A percentile compares a stretch with the other conserved stretches of the same genome.
Conservation (phyloP, 202 grass and related monocot genomes). For the Dendrocalamus latiflorus region DNA sequence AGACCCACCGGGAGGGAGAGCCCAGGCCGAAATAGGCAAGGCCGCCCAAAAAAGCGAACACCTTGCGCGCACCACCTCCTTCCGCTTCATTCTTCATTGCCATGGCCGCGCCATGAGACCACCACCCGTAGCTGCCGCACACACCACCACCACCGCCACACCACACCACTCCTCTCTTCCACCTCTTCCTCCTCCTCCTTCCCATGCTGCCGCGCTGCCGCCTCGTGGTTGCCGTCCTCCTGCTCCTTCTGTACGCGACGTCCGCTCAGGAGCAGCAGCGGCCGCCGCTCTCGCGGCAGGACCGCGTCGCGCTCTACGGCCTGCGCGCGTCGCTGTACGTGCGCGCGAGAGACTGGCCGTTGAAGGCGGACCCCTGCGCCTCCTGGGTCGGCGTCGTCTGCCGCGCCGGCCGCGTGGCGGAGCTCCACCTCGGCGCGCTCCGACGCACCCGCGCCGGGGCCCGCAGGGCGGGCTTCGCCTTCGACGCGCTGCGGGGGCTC, state of each 20-base stretch:
- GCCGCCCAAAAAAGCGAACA: conserved; percentile 29
- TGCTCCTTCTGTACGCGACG: background rate
- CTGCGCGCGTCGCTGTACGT: conserved; percentile 72
- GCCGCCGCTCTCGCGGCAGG: conserved; percentile 27
- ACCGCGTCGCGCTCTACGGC: conserved; percentile 41
- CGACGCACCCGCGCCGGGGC: conserved; percentile 50
- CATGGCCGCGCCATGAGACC: conserved; percentile 34
- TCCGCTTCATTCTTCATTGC: background rate
- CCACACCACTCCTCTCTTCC: background rate
- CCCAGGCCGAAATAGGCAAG: conserved; percentile 27
- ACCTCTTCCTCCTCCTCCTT: background rate
- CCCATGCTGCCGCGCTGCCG: conserved; percentile 28
- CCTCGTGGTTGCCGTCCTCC: conserved; percentile 8
- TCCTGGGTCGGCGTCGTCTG: conserved; percentile 55
- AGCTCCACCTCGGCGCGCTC: conserved; percentile 49
- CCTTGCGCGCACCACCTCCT: conserved; percentile 24
- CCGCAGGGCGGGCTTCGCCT: conserved; percentile 39
- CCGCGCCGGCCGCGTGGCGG: conserved; percentile 51
- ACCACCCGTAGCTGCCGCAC: background rate
- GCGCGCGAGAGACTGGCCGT: conserved; percentile 60
- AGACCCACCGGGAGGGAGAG: background rate
- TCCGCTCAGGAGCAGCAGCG: background rate
- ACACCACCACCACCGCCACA: background rate
- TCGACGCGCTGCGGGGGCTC: conserved; percentile 51
- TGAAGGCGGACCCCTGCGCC: conserved; percentile 52